phyloP scores from a whole-genome alignment of 345 rosid species.

The Eucalyptus tenuipes region DNA sequence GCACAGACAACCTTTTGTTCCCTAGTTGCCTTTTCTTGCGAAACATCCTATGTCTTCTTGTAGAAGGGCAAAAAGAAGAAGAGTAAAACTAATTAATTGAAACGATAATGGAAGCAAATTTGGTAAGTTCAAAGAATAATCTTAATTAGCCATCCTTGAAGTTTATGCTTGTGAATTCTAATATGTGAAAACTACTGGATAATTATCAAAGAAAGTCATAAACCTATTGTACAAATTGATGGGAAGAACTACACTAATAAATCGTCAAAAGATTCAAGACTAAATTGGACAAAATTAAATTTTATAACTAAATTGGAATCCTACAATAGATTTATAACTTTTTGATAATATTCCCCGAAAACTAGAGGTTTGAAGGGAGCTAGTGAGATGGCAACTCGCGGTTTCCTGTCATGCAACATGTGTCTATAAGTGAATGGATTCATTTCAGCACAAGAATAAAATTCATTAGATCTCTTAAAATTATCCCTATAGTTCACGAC shows the following conservation, averaged over 20 bases:
- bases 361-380: neutral
- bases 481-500: neutral
- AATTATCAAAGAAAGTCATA: neutral
- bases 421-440: neutral
- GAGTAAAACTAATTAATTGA: neutral
- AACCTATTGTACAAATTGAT: neutral
- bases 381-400: neutral
- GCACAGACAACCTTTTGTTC: too few species aligned
- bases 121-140: neutral
- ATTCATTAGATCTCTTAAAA: neutral
- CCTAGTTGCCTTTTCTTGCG: neutral
- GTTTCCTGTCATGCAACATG: neutral
- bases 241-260: neutral
- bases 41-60: neutral
- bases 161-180: neutral
- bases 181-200: neutral
- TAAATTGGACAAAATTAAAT: neutral
- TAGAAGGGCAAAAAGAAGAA: neutral
- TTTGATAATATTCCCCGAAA: neutral
- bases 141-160: neutral
- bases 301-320: neutral
- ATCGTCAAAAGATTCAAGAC: neutral
- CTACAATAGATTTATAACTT: fast-evolving
- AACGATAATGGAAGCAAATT: neutral
- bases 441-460: neutral